phyloP scores from a whole-genome alignment of 2,329 filamentous ascomycete genomes.

The Elsinoe fawcettii region DNA sequence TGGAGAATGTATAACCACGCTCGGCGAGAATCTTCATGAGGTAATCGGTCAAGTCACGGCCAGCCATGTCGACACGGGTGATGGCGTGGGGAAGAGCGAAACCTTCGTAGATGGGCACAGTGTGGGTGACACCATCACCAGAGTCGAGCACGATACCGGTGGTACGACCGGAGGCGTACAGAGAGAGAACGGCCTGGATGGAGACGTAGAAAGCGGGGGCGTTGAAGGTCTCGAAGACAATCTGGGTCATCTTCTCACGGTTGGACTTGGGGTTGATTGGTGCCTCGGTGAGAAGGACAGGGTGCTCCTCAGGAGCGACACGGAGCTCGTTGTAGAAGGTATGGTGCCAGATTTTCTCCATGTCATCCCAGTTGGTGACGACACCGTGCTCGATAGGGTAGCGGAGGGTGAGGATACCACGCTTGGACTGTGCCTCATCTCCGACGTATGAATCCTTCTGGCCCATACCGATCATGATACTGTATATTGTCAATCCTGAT shows the following conservation, averaged over 20 bases:
- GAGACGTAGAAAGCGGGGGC: constrained; percentile 99
- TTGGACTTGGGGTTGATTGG: constrained; percentile 99
- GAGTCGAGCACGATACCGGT: constrained; percentile 99
- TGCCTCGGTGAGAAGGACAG: constrained; percentile 96
- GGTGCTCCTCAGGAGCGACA: constrained; percentile 99
- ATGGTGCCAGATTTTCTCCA: constrained; percentile 99
- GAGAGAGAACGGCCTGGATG: constrained; percentile 97
- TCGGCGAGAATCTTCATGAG: constrained; percentile 99
- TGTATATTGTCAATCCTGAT: constrained; percentile 41
- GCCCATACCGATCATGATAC: constrained; percentile 99
- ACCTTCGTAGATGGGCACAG: constrained; percentile 99
- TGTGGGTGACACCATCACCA: constrained; percentile 99
- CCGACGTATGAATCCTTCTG: constrained; percentile 99
- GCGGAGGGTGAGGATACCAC: constrained; percentile 99
- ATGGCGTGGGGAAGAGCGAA: constrained; percentile 99
- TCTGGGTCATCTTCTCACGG: constrained; percentile 99
- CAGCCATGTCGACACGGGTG: constrained; percentile 99
- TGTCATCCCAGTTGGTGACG: constrained; percentile 99
- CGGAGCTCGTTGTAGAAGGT: constrained; percentile 99
- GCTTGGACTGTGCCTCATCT: constrained; percentile 99
- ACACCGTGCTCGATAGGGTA: constrained; percentile 99
- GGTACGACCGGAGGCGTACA: constrained; percentile 99
- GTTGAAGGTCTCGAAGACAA: constrained; percentile 99
- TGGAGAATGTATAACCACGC: constrained; percentile 99
- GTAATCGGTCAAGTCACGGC: constrained; percentile 99